Evolutionary conservation across 2,329 filamentous ascomycete species (phyloP).

Genomic region (Leptographium wingfieldii): DNA sequence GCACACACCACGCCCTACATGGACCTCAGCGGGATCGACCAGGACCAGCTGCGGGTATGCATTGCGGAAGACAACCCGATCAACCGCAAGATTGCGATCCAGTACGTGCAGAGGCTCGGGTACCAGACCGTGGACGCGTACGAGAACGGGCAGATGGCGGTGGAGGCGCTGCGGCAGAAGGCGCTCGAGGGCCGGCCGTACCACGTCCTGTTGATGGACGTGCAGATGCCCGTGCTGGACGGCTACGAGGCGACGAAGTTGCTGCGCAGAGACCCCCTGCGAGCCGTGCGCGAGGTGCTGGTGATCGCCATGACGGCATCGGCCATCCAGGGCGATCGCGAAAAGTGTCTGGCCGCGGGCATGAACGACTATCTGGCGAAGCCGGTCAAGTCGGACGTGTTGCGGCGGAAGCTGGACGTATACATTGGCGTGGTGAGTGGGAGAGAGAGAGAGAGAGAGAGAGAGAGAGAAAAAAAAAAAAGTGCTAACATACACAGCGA

Average conservation of each 20-base stretch:
- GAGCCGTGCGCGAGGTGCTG: constrained; percentile 68
- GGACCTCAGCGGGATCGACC: constrained; percentile 60
- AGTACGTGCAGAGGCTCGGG: constrained; percentile 75
- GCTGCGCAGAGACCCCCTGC: constrained; percentile 63
- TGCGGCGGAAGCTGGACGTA: constrained; percentile 67
- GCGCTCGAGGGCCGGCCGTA: constrained; percentile 64
- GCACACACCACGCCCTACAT: constrained; percentile 23
- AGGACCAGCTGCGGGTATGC: constrained; percentile 71
- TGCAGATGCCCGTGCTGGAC: constrained; percentile 89
- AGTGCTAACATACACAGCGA: too few relatives aligned
- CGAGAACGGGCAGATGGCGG: constrained; percentile 77
- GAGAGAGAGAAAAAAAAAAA: neutral
- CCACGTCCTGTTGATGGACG: constrained; percentile 88
- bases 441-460: neutral
- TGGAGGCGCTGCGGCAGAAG: constrained; percentile 68
- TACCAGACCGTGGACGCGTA: constrained; percentile 75
- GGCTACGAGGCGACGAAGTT: constrained; percentile 84
- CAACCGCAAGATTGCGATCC: constrained; percentile 87
- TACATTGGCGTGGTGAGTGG: constrained; percentile 28
- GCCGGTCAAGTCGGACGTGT: constrained; percentile 76
- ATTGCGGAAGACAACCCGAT: constrained; percentile 94
- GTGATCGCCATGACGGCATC: constrained; percentile 96
- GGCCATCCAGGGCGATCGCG: constrained; percentile 85
- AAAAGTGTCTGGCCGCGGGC: constrained; percentile 88
- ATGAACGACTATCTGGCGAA: constrained; percentile 98